These are phyloP conservation scores for Epichloe bromicola DNA, from an alignment of 2,329 filamentous ascomycete genomes.

Conservation along the genomic window DNA sequence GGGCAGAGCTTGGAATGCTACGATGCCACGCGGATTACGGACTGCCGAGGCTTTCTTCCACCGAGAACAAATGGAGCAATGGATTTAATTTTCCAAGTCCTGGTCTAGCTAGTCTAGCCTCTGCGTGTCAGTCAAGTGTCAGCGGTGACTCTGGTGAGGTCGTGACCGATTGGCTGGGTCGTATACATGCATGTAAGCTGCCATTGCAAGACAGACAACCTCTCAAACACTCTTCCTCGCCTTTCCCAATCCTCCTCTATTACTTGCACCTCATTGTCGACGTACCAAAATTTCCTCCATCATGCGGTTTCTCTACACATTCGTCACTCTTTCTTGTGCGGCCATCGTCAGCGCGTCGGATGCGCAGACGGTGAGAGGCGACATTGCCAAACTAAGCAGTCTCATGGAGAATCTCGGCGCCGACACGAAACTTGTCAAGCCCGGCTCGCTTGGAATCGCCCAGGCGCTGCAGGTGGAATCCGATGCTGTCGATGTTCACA, in stretches of 20 bases:
- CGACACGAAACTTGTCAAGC: not conserved
- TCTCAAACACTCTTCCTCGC: no score
- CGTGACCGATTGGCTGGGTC: no score
- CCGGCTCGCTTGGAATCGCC: not conserved
- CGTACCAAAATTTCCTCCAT: not conserved
- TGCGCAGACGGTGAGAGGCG: not conserved
- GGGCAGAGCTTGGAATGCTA: not conserved
- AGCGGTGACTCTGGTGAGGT: no score
- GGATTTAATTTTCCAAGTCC: no score
- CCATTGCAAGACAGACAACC: no score
- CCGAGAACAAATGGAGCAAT: no score
- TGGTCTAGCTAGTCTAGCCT: no score
- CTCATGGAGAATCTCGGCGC: not conserved
- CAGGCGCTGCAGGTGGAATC: conserved; percentile 2
- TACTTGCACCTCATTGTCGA: no score
- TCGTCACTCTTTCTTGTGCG: not conserved
- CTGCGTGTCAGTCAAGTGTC: no score
- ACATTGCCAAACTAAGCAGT: not conserved
- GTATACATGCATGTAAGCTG: no score
- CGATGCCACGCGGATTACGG: not conserved
- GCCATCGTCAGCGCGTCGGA: not conserved
- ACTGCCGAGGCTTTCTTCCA: no score
- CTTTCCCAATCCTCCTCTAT: no score
- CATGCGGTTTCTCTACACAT: not conserved
- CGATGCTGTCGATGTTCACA: conserved; percentile 1